Evolutionary conservation across 2,329 filamentous ascomycete genomes (phyloP), one percentile per base, ranked within the genome.

Genomic region (Bipolaris sorokiniana): DNA sequence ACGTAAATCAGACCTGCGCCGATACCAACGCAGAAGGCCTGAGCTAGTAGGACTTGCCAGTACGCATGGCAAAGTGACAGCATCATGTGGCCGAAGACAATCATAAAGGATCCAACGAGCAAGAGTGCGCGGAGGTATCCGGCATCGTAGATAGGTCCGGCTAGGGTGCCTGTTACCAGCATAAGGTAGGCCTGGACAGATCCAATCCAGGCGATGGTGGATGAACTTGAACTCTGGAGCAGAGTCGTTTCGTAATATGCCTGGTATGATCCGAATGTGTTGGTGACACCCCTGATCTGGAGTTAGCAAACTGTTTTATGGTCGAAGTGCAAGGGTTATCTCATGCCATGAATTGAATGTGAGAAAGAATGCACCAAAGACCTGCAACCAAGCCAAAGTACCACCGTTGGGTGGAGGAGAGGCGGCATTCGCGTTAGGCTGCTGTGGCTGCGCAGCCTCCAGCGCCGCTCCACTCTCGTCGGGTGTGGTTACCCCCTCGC

Each of bases 71-170:
- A 81, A 7, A 83, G 69, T 31, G 76, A 79, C 1, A 83, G 69
- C 80, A 82, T 83, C 81, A 83, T 83, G 47, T 80, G 77, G 4
- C 81, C 81, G 31, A 83, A 74, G 5, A 83, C 79, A 5, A 82
- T 68, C 42, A 82, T 59, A 54, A 82, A 70, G 5, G 75, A 73
- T 45, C 81, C 81, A 3, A 72, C 65, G 7, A 78, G 33, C 9
- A 83, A 68, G 0, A 83, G 72, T n/a, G 65, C 53, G 33, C 77
- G 75, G 51, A 82, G 78, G 61, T 82, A 79, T 13, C 81, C 81
- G 9, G 75, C 73, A 57, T 84, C 81, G 65, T 82, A 83, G 44
- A 83, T 71, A 0, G 80, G 81, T 3, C 81, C 81, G 1, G 79
- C 75, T 20, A 82, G 61, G 2, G 76, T 74, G 23, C 80, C 80